Evolutionary conservation across 208 protist species (phyloP).

Genomic region (Leishmania tarentolae): DNA sequence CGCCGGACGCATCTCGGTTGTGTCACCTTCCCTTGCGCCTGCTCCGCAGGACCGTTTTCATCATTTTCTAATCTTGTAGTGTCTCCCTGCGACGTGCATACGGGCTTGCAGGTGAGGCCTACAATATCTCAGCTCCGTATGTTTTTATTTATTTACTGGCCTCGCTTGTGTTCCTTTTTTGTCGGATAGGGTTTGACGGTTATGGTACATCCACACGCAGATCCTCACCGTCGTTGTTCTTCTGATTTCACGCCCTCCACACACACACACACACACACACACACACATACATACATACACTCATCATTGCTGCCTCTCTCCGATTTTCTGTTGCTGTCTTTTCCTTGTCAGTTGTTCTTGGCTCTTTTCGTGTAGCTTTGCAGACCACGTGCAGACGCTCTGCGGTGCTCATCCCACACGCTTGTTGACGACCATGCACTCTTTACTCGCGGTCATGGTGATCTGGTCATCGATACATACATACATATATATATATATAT

Average conservation of each 20-base stretch:
- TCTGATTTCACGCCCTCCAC: too few species aligned
- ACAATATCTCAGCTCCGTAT: too few species aligned
- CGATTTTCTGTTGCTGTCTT: neutral
- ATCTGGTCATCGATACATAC: neutral
- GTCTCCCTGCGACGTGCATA: neutral
- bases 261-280: too few species aligned
- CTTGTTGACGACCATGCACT: neutral
- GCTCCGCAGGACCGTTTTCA: neutral
- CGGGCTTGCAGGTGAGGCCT: neutral
- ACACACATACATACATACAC: too few species aligned
- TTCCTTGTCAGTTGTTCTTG: neutral
- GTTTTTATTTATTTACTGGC: too few species aligned
- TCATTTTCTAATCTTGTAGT: neutral
- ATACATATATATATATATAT: neutral
- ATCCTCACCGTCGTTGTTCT: neutral
- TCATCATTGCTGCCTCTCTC: neutral
- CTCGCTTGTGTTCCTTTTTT: slow-evolving; percentile 5
- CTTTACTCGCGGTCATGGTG: neutral
- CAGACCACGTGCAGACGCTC: neutral
- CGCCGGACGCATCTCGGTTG: neutral
- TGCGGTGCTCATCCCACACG: neutral
- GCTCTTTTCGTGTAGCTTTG: neutral
- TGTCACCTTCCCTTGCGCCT: neutral
- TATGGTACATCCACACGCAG: neutral
- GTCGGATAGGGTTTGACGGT: neutral